Evolutionary conservation across 164 flowering plant genomes (phyloP).

Genomic region (Nymphaea colorata): DNA sequence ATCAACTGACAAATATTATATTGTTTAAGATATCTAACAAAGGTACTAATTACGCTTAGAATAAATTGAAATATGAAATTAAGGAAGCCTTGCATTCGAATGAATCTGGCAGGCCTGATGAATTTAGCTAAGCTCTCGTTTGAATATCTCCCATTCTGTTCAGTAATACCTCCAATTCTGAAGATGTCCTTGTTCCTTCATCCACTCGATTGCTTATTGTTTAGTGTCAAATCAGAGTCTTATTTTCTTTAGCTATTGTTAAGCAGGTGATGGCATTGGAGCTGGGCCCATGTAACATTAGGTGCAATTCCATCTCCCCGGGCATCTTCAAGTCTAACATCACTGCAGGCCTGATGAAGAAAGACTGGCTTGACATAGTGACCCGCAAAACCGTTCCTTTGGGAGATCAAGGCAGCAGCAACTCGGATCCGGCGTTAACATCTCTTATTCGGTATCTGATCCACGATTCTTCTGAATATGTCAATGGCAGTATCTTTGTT

Average conservation of each 20-base stretch:
- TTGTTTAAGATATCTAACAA: too few species aligned
- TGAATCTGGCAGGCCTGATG: too few species aligned
- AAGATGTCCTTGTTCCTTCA: too few species aligned
- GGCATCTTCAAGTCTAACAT: conserved; percentile 36
- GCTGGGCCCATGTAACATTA: conserved; percentile 24
- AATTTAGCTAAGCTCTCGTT: too few species aligned
- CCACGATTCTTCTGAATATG: conserved; percentile 29
- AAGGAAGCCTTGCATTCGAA: too few species aligned
- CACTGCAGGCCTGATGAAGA: conserved; percentile 23
- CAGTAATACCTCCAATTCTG: too few species aligned
- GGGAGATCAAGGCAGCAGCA: conserved; percentile 12
- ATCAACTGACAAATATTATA: too few species aligned
- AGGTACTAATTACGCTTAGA: too few species aligned
- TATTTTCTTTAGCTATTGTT: not conserved
- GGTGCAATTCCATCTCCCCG: conserved; percentile 31
- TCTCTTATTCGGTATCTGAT: conserved; percentile 32
- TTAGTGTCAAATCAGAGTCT: too few species aligned
- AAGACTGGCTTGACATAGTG: conserved; percentile 32
- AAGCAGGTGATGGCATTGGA: conserved; percentile 29
- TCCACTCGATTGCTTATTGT: too few species aligned
- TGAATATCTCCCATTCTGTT: too few species aligned
- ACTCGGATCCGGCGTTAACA: conserved; percentile 28
- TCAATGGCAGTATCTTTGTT: conserved; percentile 27
- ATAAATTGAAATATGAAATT: too few species aligned
- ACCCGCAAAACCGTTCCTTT: conserved; percentile 24